Evolutionary conservation across 148 eudicot genomes (phyloP).

Genomic region (Amaranthus hypochondriacus): DNA sequence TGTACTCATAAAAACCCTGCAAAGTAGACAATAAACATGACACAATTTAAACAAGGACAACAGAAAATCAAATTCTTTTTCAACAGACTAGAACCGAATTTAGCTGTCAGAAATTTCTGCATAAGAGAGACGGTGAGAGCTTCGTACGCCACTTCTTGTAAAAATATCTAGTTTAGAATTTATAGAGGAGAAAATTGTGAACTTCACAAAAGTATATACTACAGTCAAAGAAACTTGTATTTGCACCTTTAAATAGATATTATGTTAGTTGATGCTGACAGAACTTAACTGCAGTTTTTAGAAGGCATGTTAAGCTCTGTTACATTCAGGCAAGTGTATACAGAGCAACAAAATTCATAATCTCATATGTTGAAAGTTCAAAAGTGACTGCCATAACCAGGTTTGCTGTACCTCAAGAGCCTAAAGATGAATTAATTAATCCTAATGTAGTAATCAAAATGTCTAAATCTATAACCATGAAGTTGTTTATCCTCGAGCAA

Average conservation of each 20-base stretch:
- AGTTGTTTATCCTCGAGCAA: background rate
- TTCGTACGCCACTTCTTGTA: background rate
- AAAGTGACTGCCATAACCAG: background rate
- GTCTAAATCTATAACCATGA: background rate
- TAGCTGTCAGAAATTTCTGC: background rate
- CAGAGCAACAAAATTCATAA: background rate
- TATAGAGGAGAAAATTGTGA: background rate
- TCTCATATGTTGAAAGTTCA: background rate
- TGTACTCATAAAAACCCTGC: conserved; percentile 78
- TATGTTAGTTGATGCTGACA: background rate
- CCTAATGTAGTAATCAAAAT: background rate
- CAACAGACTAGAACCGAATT: background rate
- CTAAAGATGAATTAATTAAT: background rate
- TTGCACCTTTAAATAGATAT: background rate
- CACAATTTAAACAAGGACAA: background rate
- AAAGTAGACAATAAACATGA: conserved; percentile 20
- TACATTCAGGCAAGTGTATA: background rate
- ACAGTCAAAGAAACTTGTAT: background rate
- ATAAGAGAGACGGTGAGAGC: background rate
- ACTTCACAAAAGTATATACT: background rate
- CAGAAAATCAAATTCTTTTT: background rate
- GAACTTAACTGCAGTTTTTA: background rate
- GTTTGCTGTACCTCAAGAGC: background rate
- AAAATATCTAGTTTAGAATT: background rate
- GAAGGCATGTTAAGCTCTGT: background rate